Evolutionary conservation across 495 filamentous ascomycete species (phyloP).

Genomic region (Hypoxylon rickii): DNA sequence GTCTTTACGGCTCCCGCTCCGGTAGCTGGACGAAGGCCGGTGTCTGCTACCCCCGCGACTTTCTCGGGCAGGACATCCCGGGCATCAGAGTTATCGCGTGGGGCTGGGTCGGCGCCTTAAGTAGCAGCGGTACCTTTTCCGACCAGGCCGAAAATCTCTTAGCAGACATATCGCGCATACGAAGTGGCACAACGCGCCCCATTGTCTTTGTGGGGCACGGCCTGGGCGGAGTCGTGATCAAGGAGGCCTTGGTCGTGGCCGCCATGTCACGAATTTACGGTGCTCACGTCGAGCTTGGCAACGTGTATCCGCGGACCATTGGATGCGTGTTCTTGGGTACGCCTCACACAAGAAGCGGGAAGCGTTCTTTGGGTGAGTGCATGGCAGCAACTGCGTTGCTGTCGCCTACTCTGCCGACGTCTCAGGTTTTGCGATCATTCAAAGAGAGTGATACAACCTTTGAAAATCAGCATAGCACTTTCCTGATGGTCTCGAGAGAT

Average conservation of each 20-base stretch:
- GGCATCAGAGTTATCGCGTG: conserved; percentile 37
- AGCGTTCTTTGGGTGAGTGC: conserved; percentile 36
- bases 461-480: conserved; percentile 34
- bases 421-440: conserved; percentile 26
- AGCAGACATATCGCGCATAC: conserved; percentile 30
- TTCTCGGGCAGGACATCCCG: conserved; percentile 37
- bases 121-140: conserved; percentile 28
- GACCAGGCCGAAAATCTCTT: conserved; percentile 37
- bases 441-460: conserved; percentile 29
- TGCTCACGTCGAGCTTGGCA: conserved; percentile 37
- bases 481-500: conserved; percentile 38
- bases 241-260: conserved; percentile 42
- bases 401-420: conserved; percentile 22
- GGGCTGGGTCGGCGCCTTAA: conserved; percentile 35
- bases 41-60: conserved; percentile 41
- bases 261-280: conserved; percentile 40
- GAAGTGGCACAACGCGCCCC: conserved; percentile 35
- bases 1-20: conserved; percentile 36
- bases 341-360: conserved; percentile 42
- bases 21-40: conserved; percentile 38
- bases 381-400: conserved; percentile 34
- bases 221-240: conserved; percentile 43
- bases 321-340: conserved; percentile 48
- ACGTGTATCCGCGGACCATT: conserved; percentile 39
- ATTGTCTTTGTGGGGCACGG: conserved; percentile 46